Base-by-base conservation (phyloP, 495 filamentous ascomycete genomes). In the Endocarpon pusillum region DNA sequence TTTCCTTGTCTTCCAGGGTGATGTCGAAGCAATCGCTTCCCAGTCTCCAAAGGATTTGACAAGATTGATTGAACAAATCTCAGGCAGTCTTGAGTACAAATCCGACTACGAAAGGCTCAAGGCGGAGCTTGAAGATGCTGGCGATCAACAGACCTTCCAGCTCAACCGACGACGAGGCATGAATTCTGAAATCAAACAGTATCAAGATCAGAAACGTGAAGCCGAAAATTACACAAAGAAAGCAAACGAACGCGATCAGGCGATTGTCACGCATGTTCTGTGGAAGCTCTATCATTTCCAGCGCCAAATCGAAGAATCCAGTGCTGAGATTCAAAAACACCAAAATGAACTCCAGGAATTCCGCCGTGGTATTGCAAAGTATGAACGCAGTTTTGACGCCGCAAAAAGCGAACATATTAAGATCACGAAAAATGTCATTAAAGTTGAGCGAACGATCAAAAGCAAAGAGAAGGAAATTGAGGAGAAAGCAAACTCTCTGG, bases 251-350 rank as follows among this genome's bases (percentile, higher is more conserved):
- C 69, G 82, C 23, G 87, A 96, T 52, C 71, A 84, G 35, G 91
- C 89, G 8, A 78, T 93, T 37, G 83, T 96, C 32, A 89, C 81
- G 0, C 91, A 96, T 37, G 84, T 93, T 23, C 59, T 96, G 9
- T 96, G 89, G 87, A 96, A 96, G 54, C 61, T 99, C 1, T 96
- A 81, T 55, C 84, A 94, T 53, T 92, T 93, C 52, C 89, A 99
- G 52, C 75, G 74, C 19, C 64, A 83, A 19, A 94, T 99, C 55
- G 84, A 94, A 43, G 76, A 81, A 29, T 94, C 89, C 21, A 83
- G 75, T 43, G 78, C 73, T 18, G 76, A 91, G 44, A 99, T 96
- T 34, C 78, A 87, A 48, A 81, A 78, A 43, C 82, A 96, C 48
- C 91, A 99, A 41, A 83, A 93, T 46, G 85, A 99, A 41, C 69